Base-by-base conservation (phyloP, 345 rosid species). In the Linum usitatissimum region DNA sequence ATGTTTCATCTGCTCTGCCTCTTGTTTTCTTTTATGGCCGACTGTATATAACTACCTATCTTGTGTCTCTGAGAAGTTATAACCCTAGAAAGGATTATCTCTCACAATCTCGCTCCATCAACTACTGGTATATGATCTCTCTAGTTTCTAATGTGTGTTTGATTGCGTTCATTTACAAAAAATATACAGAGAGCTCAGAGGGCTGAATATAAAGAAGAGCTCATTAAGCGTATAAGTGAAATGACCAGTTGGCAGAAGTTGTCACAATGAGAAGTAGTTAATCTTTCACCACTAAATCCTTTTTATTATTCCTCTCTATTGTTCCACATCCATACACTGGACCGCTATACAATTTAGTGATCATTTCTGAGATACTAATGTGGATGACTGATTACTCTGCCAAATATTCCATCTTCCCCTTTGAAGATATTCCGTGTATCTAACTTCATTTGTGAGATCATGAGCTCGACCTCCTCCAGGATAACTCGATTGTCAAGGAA, bases 21-120 rank as follows among this genome's bases (percentile, higher is more conserved):
- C 30, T 48, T 61, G 61, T 66, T 66, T 57, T 61, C 62, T 40
- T 34, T 42, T 30, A 62, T n/a, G 59, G 65, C 34, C 8, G 30
- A 39, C 59, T 65, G 61, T 65, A 13, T 18, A 59, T 40, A 55
- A 3, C 48, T 60, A 13, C 30, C 38, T 40, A 55, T 55, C 48
- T 53, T 59, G 0, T 64, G 60, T 10, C 17, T 51, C 18, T n/a
- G n/a, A 9, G 58, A 59, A 40, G 12, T n/a, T 12, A 9, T 64
- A 59, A 40, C 51, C 40, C 54, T 12, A 17, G 0, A 13, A 18
- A 42, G 42, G n/a, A 39, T 51, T 60, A 34, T 38, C 53, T 64
- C 28, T 42, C 17, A 30, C 0, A 18, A n/a, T 30, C 45, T 53
- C 34, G 23, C 60, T 53, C 51, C 51, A 45, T 45, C 51, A 12